Base-by-base conservation (phyloP, 192 early-diverging fungal genomes). In the Coemansia sp. region DNA sequence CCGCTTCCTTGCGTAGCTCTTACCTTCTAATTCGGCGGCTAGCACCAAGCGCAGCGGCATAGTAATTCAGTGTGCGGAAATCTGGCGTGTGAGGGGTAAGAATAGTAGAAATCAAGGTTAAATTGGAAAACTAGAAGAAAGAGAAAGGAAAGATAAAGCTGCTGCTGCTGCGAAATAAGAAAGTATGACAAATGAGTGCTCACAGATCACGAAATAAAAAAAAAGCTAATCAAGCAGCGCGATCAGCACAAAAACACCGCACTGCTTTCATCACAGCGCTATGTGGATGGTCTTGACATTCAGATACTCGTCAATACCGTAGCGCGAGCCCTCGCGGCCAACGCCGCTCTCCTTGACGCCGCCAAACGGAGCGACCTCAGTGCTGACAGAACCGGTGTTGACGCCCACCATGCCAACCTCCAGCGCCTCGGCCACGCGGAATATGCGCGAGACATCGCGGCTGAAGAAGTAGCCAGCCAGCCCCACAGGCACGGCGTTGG, bases 321-420 rank as follows among this genome's bases (percentile, higher is more conserved):
- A 72, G 67, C 69, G 70, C 42, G 85, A 86, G 6, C 86, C 70
- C 51, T 88, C 87, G 14, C 85, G 87, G 2, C 87, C 87, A 16
- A 85, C 20, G 7, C 87, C 87, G 16, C 81, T 85, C 59, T 86
- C 70, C 67, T 87, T 87, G 63, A 81, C 61, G 10, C 88, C 89
- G n/a, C 89, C 89, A 79, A 89, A 86, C n/a, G 89, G 88, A 39
- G 81, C 58, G 6, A 75, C 76, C 19, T 82, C 79, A 5, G 62
- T 75, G 20, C 85, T 85, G 43, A 92, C 79, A 0, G 66, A 61
- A n/a, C 88, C 88, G 2, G 89, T 88, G 70, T 97, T 97, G 38
- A 92, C 86, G 20, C 94, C 93, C n/a, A 96, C 92, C 89, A 96
- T 96, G 44, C 95, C 95, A 5, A 89, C 86, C 63, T 95, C 88